Base-by-base conservation (phyloP, 106 monocot genomes). In the Platanthera zijinensis region DNA sequence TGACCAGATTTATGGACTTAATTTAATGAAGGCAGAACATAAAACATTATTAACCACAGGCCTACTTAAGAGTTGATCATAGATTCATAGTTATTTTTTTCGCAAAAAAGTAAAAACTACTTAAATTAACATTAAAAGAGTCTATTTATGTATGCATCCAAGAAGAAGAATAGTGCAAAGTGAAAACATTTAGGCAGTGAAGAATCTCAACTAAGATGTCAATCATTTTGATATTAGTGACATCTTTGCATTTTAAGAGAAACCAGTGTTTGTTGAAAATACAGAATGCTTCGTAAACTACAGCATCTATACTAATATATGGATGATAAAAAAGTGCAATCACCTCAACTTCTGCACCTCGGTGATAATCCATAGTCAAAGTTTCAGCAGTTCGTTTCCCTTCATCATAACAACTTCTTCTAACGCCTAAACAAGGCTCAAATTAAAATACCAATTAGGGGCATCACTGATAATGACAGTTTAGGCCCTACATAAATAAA, bases 371-470 rank as follows among this genome's bases (percentile, higher is more conserved):
- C 95, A 96, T 96, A 12, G 95, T 82, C 68, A 96, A 84, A 73
- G 95, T 96, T 77, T 96, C 95, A 47, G 92, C 95, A 15, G 95
- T 92, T 77, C 95, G 82, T 80, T 96, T 96, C 11, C 95, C 95
- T 80, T 96, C 95, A 78, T 96, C 92, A 78, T 96, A 96, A 75
- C 95, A 96, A 79, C 95, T 96, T 75, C 95, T 85, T 75, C 95
- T 85, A 53, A 87, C 90, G 82, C 95, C 95, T 95, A 77, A 7
- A 76, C 25, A 71, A n/a, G 13, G 10, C 57, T 57, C 70, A 48
- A 52, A 74, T 25, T 66, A 66, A 66, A 30, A 66, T 66, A 66
- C 18, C 32, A 66, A 66, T 32, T 12, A 66, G 32, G 30, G 25
- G 18, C 17, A 32, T 3, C 32, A 66, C 11, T 39, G 30, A 66